These are phyloP conservation scores for Leccinum fibrillosum DNA, from an alignment of 768 basidiomycete genomes.

Conservation along the genomic window DNA sequence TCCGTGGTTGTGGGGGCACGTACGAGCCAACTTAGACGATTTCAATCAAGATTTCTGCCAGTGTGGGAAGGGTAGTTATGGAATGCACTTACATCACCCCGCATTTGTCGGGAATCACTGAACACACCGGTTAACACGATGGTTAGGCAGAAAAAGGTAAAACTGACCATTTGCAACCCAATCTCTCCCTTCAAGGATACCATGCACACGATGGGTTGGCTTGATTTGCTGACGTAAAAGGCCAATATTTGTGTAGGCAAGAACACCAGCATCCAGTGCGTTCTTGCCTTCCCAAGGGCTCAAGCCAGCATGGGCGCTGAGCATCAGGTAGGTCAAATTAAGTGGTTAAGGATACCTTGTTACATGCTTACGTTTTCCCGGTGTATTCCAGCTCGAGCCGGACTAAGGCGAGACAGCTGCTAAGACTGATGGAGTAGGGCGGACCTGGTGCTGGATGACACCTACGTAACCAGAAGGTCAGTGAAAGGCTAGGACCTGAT, in stretches of 20 bases:
- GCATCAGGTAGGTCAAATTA: too few species aligned
- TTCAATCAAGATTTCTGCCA: neutral
- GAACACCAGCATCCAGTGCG: slow-evolving; percentile 80
- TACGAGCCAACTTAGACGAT: slow-evolving; percentile 54
- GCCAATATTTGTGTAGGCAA: slow-evolving; percentile 77
- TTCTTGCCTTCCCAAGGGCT: slow-evolving; percentile 89
- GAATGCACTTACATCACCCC: slow-evolving; percentile 55
- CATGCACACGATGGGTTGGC: slow-evolving; percentile 77
- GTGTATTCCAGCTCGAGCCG: slow-evolving; percentile 58
- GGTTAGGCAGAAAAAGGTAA: neutral
- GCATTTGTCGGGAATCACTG: slow-evolving; percentile 82
- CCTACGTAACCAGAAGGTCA: slow-evolving; percentile 37
- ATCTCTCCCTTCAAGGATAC: slow-evolving; percentile 71
- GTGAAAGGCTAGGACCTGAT: neutral
- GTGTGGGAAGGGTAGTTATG: neutral
- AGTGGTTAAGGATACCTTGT: too few species aligned
- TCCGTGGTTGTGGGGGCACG: slow-evolving; percentile 69
- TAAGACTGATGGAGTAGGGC: slow-evolving; percentile 57
- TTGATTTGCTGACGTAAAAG: slow-evolving; percentile 78
- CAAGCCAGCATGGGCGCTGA: slow-evolving; percentile 71
- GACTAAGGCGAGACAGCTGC: slow-evolving; percentile 61
- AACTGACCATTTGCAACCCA: slow-evolving; percentile 70
- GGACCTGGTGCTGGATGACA: slow-evolving; percentile 82
- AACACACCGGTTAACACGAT: too few species aligned
- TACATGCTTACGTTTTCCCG: slow-evolving; percentile 61